Percentiles rank a stretch among this genome's conserved stretches.
phyloP scores from a whole-genome alignment of 352 stramenopile species.

The Pythium coloratum region DNA sequence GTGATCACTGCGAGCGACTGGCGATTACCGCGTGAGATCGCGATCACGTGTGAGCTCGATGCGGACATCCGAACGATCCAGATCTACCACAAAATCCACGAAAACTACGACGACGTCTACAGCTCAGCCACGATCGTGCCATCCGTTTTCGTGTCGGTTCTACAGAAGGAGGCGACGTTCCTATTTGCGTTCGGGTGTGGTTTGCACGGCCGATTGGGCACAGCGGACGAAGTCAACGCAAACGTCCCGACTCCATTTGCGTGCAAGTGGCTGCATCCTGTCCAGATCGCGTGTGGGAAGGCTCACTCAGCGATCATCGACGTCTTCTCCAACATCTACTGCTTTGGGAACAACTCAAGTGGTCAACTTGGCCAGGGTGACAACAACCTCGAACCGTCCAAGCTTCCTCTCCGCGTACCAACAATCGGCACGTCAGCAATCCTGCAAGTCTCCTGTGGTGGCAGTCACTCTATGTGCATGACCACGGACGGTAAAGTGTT shows the following conservation, averaged over 20 bases:
- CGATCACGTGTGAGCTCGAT: conserved; percentile 41
- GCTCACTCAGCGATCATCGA: conserved; percentile 72
- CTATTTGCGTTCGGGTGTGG: conserved; percentile 71
- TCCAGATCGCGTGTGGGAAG: conserved; percentile 68
- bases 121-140: conserved; percentile 45
- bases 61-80: conserved; percentile 61
- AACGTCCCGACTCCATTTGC: conserved; percentile 52
- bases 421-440: conserved; percentile 41
- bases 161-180: conserved; percentile 73
- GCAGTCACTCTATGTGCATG: conserved; percentile 65
- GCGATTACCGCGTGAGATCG: conserved; percentile 46
- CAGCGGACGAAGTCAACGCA: conserved; percentile 44
- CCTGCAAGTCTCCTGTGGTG: conserved; percentile 54
- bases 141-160: conserved; percentile 66
- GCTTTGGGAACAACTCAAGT: conserved; percentile 46
- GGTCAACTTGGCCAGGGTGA: conserved; percentile 66
- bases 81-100: conserved; percentile 73
- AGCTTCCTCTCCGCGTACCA: conserved; percentile 51
- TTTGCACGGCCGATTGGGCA: conserved; percentile 53
- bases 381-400: conserved; percentile 51
- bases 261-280: conserved; percentile 63
- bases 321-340: conserved; percentile 76
- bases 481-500: conserved; percentile 57
- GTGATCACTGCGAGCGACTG: conserved; percentile 58
- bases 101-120: conserved; percentile 53